Base-by-base conservation (phyloP, 148 eudicot genomes). In the Amaranthus cruentus region DNA sequence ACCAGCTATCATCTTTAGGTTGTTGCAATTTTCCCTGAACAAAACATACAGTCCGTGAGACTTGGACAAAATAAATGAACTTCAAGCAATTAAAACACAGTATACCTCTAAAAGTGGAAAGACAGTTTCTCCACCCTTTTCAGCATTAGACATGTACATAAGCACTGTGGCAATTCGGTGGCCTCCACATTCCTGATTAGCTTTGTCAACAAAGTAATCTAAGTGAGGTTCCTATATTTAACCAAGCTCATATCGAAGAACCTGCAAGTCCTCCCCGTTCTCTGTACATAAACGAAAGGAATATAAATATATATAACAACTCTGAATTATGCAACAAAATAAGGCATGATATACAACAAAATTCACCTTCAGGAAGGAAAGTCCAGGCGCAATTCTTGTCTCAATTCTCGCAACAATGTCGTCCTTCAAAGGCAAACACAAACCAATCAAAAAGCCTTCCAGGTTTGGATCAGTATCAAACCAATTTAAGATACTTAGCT, bases 191-290 rank as follows among this genome's bases (percentile, higher is more conserved):
- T 84, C 76, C 81, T 78, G 96, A 84, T 92, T 91, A 43, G 70
- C 70, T 83, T 87, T 86, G 77, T 95, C 97, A 59, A 73, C 76
- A 62, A 90, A 95, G 83, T 77, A 92, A 81, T 95, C 97, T 69
- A 80, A 90, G 77, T 95, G 99, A 53, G 94, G 96, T 77, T 90
- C 99, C 64, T 91, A 95, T 81, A 90, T 92, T 57, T 95, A 91
- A 68, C 97, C 97, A 73, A 79, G 70, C 78, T 90, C 97, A 52
- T 95, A 95, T 47, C 79, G 96, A 72, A 95, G 85, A 69, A 95
- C 71, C 80, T 95, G 97, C 67, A 95, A 82, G 64, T 86, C 75
- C 87, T 95, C 99, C 47, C 99, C 99, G 76, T 95, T 92, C 73
- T 95, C 97, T 90, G 81, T 49, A 50, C 44, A 50, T 14, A 4